Conservation (phyloP, 2,329 filamentous ascomycete genomes). For the Talaromyces sp. region DNA sequence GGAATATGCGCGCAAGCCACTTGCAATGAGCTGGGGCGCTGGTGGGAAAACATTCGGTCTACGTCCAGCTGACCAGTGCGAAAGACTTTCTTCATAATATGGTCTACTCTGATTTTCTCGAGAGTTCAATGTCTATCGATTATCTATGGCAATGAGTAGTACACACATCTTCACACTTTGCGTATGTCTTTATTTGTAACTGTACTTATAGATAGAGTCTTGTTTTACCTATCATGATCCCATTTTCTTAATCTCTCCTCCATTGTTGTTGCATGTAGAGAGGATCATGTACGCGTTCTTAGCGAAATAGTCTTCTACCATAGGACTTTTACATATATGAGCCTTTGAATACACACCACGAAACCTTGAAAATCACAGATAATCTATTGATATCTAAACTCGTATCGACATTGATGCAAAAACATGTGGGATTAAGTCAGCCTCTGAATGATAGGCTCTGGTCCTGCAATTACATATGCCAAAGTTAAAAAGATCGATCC, state of each 20-base stretch:
- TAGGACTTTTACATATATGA: not conserved
- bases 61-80: conserved; percentile 23
- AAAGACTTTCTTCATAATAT: conserved; percentile 10
- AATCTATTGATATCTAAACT: not conserved
- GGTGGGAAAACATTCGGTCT: conserved; percentile 25
- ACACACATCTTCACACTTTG: not conserved
- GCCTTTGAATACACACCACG: not conserved
- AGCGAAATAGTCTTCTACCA: not conserved
- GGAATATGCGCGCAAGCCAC: conserved; percentile 22
- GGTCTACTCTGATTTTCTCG: not conserved
- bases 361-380: not conserved
- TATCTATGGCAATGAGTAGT: not conserved
- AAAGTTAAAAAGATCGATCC: not conserved
- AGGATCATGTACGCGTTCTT: not conserved
- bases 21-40: conserved; percentile 24
- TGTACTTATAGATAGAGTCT: not conserved
- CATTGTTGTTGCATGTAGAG: not conserved
- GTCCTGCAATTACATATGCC: not conserved
- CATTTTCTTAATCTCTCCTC: not conserved
- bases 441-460: not conserved
- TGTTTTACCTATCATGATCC: not conserved
- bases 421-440: not conserved
- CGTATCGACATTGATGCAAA: not conserved
- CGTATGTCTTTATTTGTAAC: not conserved
- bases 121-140: not conserved